Percentiles rank a stretch among this genome's conserved stretches.
Evolutionary conservation across 2,329 filamentous ascomycete genomes (phyloP).

Genomic region (Sporothrix brasiliensis): DNA sequence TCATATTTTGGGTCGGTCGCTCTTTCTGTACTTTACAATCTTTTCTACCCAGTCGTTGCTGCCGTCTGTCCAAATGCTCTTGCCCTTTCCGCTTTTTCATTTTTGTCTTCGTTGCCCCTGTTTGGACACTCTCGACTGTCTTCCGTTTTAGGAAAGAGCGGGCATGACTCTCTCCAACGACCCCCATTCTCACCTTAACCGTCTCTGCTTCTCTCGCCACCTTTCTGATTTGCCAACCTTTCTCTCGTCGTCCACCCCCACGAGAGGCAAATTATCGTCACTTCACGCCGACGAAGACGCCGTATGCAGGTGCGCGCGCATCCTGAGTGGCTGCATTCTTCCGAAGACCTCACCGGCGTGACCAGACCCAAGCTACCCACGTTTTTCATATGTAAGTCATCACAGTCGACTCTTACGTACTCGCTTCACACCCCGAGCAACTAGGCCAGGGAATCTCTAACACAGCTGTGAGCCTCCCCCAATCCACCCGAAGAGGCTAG

Average conservation of each 20-base stretch:
- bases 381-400: constrained; percentile 25
- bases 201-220: constrained; percentile 1
- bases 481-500: constrained; percentile 7
- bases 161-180: constrained; percentile 15
- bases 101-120: neutral
- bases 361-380: constrained; percentile 14
- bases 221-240: neutral
- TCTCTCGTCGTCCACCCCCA: constrained; percentile 7
- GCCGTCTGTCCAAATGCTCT: neutral
- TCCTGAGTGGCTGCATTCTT: neutral
- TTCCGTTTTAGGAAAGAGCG: constrained; percentile 16
- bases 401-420: constrained; percentile 15
- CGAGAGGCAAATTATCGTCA: constrained; percentile 18
- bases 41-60: neutral
- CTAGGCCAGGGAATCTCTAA: too few relatives aligned
- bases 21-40: neutral
- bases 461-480: neutral
- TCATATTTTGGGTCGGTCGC: neutral
- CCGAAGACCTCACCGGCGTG: neutral
- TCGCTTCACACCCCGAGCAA: neutral
- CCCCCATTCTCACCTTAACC: constrained; percentile 19
- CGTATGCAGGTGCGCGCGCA: constrained; percentile 22
- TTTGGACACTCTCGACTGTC: neutral
- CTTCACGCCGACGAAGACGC: constrained; percentile 12
- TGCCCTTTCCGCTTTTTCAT: neutral